Percentiles rank a stretch among this genome's conserved stretches.
Conservation (phyloP, 2,329 filamentous ascomycete genomes). For the Colletotrichum shisoi region DNA sequence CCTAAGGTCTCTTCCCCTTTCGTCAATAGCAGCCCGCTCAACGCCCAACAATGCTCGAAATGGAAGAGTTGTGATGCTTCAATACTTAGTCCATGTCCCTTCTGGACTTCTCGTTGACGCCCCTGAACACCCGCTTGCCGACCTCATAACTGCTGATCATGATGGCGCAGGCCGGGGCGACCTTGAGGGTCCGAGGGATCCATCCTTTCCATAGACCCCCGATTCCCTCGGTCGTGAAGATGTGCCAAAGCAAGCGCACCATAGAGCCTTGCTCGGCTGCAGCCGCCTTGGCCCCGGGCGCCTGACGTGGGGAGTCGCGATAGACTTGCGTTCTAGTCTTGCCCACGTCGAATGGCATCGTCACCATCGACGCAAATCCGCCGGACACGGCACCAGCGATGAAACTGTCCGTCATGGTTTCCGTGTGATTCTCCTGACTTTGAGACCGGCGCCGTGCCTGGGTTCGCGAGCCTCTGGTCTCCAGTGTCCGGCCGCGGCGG, state of each 20-base stretch:
- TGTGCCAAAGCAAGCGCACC: slow-evolving; percentile 85
- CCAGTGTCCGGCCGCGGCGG: slow-evolving; percentile 53
- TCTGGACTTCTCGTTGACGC: slow-evolving; percentile 68
- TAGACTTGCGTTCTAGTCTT: slow-evolving; percentile 94
- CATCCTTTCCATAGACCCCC: slow-evolving; percentile 88
- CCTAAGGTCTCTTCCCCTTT: slow-evolving; percentile 11
- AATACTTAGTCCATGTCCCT: slow-evolving; percentile 19
- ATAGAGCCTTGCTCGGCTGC: slow-evolving; percentile 80
- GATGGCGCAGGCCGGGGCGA: slow-evolving; percentile 95
- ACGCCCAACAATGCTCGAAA: slow-evolving; percentile 37
- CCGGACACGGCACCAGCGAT: slow-evolving; percentile 84
- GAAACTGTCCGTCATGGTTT: slow-evolving; percentile 89
- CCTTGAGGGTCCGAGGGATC: slow-evolving; percentile 90
- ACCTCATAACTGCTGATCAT: slow-evolving; percentile 99
- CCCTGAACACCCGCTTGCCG: slow-evolving; percentile 85
- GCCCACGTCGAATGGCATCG: slow-evolving; percentile 95
- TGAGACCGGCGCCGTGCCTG: slow-evolving; percentile 64
- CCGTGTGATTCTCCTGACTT: slow-evolving; percentile 72
- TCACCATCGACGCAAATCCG: slow-evolving; percentile 83
- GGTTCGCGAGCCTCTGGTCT: slow-evolving; percentile 50
- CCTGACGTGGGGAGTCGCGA: slow-evolving; percentile 58
- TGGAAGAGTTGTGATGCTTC: slow-evolving; percentile 19
- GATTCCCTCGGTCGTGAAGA: slow-evolving; percentile 84
- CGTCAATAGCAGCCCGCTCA: slow-evolving; percentile 31
- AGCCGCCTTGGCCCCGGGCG: slow-evolving; percentile 47